Evolutionary conservation across 352 stramenopile species (phyloP), one percentile per base, ranked within the genome.

Genomic region (Phytophthora cajani): DNA sequence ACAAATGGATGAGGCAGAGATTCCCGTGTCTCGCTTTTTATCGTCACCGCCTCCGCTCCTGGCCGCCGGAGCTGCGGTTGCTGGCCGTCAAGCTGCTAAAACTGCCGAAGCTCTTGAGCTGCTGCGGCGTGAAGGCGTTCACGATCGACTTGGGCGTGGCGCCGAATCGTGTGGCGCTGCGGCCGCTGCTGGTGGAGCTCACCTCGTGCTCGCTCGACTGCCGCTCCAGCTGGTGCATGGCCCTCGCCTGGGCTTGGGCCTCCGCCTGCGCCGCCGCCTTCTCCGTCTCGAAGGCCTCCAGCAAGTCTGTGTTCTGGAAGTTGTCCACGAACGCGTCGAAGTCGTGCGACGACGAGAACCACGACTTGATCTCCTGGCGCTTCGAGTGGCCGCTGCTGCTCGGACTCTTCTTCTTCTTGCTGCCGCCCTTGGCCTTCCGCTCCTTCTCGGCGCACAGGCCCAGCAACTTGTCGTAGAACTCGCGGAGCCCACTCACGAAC

Each of bases 301-400:
- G 82, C 47, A 93, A 69, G 8, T 79, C 64, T 9, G 84, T 82
- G 17, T 76, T 77, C 16, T 85, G 61, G 36, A 94, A 93, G n/a
- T 81, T 82, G 57, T 92, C 79, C n/a, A 92, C 85, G 46, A 90
- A 94, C 40, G 82, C 79, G 58, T 94, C 87, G 47, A 90, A 92
- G 21, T 94, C 87, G 69, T 94, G 87, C 11, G 85, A 90, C 2
- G 85, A 93, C 44, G 85, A 93, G 47, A 94, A 94, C 87, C 87
- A 94, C 38, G 87, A 85, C 72, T 92, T 92, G 74, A 94, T 87
- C 67, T 94, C 87, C 54, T 94, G 85, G 0, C 84, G 80, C 66
- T 93, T 93, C 16, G 87, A 94, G 54, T 86, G 72, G 23, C 87
- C 84, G 46, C 63, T 75, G 12, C 78, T 88, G 44, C 67, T 73